Percentiles rank a stretch among this genome's conserved stretches.
Evolutionary conservation across 208 protist genomes (phyloP).

Genomic region (Leishmania tropica): DNA sequence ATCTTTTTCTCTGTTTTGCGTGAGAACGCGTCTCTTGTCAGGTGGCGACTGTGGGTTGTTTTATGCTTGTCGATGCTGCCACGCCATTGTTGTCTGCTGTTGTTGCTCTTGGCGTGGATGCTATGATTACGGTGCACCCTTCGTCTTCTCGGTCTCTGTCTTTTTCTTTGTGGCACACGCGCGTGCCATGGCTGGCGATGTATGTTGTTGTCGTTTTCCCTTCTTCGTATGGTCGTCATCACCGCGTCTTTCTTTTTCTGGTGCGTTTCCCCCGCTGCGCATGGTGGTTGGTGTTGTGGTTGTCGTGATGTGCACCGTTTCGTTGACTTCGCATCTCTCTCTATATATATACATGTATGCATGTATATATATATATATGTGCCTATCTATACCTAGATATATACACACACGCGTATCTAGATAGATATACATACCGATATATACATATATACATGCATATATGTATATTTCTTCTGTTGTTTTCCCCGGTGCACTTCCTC

Average conservation of each 20-base stretch:
- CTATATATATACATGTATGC: too few relatives aligned
- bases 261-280: neutral
- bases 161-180: neutral
- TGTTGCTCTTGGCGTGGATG: neutral
- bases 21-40: neutral
- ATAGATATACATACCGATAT: too few relatives aligned
- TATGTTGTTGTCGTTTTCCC: neutral
- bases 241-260: neutral
- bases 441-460: too few relatives aligned
- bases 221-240: slow-evolving; percentile 10
- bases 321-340: neutral
- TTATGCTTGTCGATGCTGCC: neutral
- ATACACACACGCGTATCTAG: neutral
- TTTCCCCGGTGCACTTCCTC: neutral
- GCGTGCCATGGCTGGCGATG: neutral
- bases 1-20: neutral
- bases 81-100: neutral
- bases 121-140: neutral
- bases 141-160: neutral
- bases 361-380: too few relatives aligned
- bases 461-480: neutral
- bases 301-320: neutral
- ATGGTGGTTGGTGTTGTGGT: neutral
- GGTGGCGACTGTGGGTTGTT: neutral
- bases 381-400: neutral